These are phyloP conservation scores for Cordia subcordata DNA, from an alignment of 257 asterid genomes.

Conservation along the genomic window DNA sequence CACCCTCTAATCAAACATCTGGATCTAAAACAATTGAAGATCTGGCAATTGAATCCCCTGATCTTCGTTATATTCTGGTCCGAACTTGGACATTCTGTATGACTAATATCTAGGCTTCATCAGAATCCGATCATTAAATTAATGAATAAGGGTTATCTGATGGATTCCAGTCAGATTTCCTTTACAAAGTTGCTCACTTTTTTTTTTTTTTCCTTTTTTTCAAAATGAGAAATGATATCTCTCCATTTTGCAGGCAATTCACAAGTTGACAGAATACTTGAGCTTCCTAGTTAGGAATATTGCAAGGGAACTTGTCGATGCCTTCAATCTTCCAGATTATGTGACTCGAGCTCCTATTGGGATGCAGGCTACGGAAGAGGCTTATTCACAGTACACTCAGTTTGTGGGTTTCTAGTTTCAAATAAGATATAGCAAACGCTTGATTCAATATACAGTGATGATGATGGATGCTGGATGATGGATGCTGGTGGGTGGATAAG, in stretches of 20 bases:
- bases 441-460: too few relatives aligned
- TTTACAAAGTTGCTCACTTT: too few relatives aligned
- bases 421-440: not conserved
- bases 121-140: too few relatives aligned
- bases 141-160: too few relatives aligned
- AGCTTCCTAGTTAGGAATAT: constrained; percentile 85
- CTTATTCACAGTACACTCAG: constrained; percentile 75
- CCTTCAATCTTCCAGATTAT: constrained; percentile 91
- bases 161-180: too few relatives aligned
- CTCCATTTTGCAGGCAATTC: constrained; percentile 69
- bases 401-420: constrained; percentile 53
- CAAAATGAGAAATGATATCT: not conserved
- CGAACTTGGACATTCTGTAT: too few relatives aligned
- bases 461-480: too few relatives aligned
- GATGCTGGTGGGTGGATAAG: not conserved
- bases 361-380: constrained; percentile 66
- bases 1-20: not conserved
- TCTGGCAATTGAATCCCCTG: too few relatives aligned
- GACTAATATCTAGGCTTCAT: too few relatives aligned
- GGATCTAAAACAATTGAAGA: not conserved
- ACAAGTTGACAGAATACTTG: constrained; percentile 76
- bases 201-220: not conserved
- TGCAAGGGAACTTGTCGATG: constrained; percentile 83
- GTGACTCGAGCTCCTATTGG: constrained; percentile 92
- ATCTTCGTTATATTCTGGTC: too few relatives aligned